Percentiles rank a stretch among this genome's conserved stretches.
phyloP scores from a whole-genome alignment of 176 grass and related monocot genomes.

The Cocos nucifera region DNA sequence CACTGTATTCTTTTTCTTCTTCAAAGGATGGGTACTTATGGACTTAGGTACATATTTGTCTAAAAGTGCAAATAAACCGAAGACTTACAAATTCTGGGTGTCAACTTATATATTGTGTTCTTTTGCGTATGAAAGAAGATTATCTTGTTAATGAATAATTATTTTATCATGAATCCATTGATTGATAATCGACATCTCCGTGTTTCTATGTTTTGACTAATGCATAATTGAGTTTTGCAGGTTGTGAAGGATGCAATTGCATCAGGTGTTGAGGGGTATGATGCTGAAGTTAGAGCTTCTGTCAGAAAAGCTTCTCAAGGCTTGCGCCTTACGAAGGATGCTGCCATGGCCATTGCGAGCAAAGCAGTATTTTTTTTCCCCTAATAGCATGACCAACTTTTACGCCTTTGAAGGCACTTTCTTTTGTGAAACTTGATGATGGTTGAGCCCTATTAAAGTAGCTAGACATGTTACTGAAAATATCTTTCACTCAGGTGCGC shows the following conservation, averaged over 20 bases:
- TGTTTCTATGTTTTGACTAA: no score
- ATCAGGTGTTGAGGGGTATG: constrained; percentile 72
- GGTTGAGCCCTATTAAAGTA: not conserved
- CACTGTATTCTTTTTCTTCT: no score
- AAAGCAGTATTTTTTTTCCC: constrained; percentile 56
- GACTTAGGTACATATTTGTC: no score
- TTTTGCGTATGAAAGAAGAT: no score
- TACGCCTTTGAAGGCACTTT: not conserved
- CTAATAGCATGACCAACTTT: constrained; percentile 1
- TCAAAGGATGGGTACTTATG: no score
- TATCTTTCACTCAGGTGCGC: constrained; percentile 48
- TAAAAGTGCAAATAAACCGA: no score
- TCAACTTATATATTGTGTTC: no score
- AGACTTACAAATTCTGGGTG: no score
- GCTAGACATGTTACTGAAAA: no score
- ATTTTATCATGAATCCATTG: no score
- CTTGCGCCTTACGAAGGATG: constrained; percentile 68
- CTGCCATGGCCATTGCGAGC: constrained; percentile 81
- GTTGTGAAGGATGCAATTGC: constrained; percentile 71
- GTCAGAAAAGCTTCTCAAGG: constrained; percentile 83
- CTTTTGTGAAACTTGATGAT: not conserved
- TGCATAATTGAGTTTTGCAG: constrained; percentile 25
- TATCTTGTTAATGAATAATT: no score
- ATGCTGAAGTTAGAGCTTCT: constrained; percentile 48
- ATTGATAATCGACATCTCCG: no score